A percentile compares a stretch with the other conserved stretches of the same genome.
These are phyloP conservation scores for Septoria petroselini DNA, from an alignment of 2,329 filamentous ascomycete species.

Conservation along the genomic window DNA sequence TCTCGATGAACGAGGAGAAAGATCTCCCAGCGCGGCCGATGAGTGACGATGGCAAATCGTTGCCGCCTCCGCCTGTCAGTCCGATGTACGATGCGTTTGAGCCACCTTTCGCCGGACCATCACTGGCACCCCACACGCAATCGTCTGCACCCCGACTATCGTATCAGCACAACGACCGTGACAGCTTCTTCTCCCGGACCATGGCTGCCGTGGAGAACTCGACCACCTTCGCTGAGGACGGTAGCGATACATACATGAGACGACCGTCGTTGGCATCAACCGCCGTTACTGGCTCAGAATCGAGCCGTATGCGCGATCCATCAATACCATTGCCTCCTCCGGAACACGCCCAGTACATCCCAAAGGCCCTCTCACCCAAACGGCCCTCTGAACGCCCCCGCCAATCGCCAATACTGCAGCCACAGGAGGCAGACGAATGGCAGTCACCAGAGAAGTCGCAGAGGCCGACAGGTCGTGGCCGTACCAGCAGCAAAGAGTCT, in stretches of 20 bases:
- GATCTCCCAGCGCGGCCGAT: constrained; percentile 69
- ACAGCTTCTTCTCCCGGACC: constrained; percentile 34
- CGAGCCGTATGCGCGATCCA: constrained; percentile 12
- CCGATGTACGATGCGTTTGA: constrained; percentile 37
- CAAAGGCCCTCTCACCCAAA: constrained; percentile 67
- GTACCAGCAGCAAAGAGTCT: constrained; percentile 29
- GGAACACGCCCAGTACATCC: constrained; percentile 55
- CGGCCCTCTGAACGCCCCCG: constrained; percentile 42
- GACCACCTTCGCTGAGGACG: neutral
- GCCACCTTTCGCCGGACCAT: constrained; percentile 1
- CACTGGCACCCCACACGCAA: neutral
- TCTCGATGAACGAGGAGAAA: constrained; percentile 55
- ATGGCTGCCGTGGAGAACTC: constrained; percentile 31
- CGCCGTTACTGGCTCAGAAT: constrained; percentile 9
- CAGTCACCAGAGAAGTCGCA: constrained; percentile 15
- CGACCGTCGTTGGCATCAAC: constrained; percentile 15
- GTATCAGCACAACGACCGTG: constrained; percentile 27
- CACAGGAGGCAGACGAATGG: constrained; percentile 20
- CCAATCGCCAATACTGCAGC: constrained; percentile 44
- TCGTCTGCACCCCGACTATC: constrained; percentile 43
- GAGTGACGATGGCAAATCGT: constrained; percentile 55
- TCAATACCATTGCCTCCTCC: constrained; percentile 35
- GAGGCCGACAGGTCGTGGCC: constrained; percentile 13
- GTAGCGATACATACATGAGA: neutral
- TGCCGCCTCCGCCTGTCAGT: constrained; percentile 37